A percentile compares a stretch with the other conserved stretches of the same genome.
These are phyloP conservation scores for Sherardia arvensis DNA, from an alignment of 257 asterid genomes.

Conservation along the genomic window DNA sequence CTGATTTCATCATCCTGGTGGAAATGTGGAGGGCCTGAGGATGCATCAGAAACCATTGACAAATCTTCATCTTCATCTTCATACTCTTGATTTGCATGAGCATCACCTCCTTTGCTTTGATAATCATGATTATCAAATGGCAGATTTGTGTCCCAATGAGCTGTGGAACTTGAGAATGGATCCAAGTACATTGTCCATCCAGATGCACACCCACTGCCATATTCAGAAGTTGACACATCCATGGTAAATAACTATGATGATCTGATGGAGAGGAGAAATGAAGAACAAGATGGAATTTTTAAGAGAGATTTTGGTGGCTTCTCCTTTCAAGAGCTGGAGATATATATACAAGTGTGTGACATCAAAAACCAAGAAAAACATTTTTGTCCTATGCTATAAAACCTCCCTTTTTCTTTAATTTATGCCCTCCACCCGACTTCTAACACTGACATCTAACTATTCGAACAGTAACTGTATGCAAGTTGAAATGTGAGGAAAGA, in stretches of 20 bases:
- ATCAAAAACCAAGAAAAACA: slow-evolving; percentile 31
- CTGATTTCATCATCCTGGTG: slow-evolving; percentile 20
- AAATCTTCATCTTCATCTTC: slow-evolving; percentile 39
- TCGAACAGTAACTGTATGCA: not conserved
- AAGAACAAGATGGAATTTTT: not conserved
- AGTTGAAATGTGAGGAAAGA: too few species aligned
- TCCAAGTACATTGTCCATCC: slow-evolving; percentile 92
- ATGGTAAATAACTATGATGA: slow-evolving; percentile 15
- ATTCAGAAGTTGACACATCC: slow-evolving; percentile 62
- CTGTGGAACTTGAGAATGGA: slow-evolving; percentile 39
- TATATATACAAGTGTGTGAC: slow-evolving; percentile 29
- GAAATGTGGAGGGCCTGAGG: slow-evolving; percentile 77
- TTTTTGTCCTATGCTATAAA: slow-evolving; percentile 49
- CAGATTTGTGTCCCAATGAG: slow-evolving; percentile 22
- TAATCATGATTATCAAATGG: slow-evolving; percentile 8
- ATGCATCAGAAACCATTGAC: slow-evolving; percentile 94
- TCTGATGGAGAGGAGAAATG: slow-evolving; percentile 10
- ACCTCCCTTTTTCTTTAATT: slow-evolving; percentile 21
- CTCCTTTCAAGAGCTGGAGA: slow-evolving; percentile 14
- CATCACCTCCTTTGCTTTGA: slow-evolving; percentile 17
- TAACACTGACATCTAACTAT: not conserved
- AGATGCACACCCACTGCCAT: slow-evolving; percentile 76
- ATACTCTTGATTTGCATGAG: slow-evolving; percentile 12
- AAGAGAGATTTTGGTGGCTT: slow-evolving; percentile 7
- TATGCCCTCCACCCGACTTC: not conserved